Base-by-base conservation (phyloP, 352 stramenopile genomes). In the Aphanomyces stellatus region DNA sequence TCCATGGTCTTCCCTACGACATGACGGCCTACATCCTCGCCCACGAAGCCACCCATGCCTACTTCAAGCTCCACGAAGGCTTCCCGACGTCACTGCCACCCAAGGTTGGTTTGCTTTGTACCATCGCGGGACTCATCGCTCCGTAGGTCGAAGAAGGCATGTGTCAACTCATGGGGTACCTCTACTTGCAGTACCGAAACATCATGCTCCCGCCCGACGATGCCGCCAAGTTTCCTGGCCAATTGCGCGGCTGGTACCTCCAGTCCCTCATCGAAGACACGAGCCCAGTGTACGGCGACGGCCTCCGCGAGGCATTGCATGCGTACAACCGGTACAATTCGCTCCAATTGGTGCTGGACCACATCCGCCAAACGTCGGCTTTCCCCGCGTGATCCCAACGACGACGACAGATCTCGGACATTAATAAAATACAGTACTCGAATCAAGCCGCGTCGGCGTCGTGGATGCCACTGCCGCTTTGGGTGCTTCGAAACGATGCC, bases 11-110 rank as follows among this genome's bases (percentile, higher is more conserved):
- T 17, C 79, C 82, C n/a, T 87, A 85, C 70, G 82, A 91, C 30
- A 78, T 88, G 2, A 88, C 82, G 4, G 82, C 82, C 10, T 79
- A 83, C 42, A 71, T 91, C 40, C 51, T 91, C 27, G 80, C 79
- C n/a, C 82, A 91, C 53, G 82, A 91, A 74, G 80, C 79, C 28
- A 91, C 80, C 13, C 82, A 91, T 69, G 79, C 82, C 19, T 88
- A 76, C 69, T 87, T 91, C 57, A 88, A 88, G 51, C 70, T 91
- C 7, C 80, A 80, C 31, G 72, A 85, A 53, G 74, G 77, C n/a
- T 91, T 87, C 61, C 82, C 82, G 11, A 42, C 49, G 1, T 46
- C 72, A 13, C 66, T 78, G 30, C 55, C 72, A 7, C 70, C 65
- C 28, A 77, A 80, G 73, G 78, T 82, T 72, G 33, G 28, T 25